Evolutionary conservation across 1,139 yeast genomes (phyloP), one percentile per base, ranked within the genome.

Genomic region (Suhomyces terraborum): DNA sequence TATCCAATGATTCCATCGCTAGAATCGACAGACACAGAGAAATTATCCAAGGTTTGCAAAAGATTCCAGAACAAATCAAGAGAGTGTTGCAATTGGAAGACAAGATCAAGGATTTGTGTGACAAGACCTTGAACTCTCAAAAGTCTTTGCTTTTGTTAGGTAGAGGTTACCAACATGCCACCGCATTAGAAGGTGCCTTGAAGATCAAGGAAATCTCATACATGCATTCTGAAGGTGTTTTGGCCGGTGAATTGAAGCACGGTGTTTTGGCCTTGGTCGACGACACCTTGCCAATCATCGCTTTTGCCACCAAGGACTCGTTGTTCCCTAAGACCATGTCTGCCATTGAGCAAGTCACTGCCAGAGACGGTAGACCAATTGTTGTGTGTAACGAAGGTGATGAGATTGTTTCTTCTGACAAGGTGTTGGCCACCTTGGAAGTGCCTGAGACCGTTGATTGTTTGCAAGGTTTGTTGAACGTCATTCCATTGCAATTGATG

Each of bases 181-280:
- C 97, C 51, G 98, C 98, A 12, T 77, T 94, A 57, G 99, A 94
- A 69, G 98, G 98, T 59, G 98, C 99, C 7, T 79, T 94, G 58
- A 94, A 94, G 72, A 93, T 94, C 63, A 94, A 94, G 71, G 99
- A 94, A 69, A 94, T 94, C 50, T 91, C 98, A 5, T 94, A 94
- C 67, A 94, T 93, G 91, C 99, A 94, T 66, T 88, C 98, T 20
- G 99, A 94, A 73, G 99, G 98, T 73, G 96, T 94, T 39, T 81
- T 93, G 53, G 98, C 99, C 20, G 99, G 98, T 64, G 99, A 94
- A 69, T 81, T 94, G 67, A 94, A 94, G 69, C 99, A 94, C 62
- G 99, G 99, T 68, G 96, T 89, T 28, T 79, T 94, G 59, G 99
- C 99, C 3, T 78, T 94, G 51, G 97, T 94, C 49, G 99, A 94